Conservation (phyloP, 805 yeast species). For the Starmerella floricola region DNA sequence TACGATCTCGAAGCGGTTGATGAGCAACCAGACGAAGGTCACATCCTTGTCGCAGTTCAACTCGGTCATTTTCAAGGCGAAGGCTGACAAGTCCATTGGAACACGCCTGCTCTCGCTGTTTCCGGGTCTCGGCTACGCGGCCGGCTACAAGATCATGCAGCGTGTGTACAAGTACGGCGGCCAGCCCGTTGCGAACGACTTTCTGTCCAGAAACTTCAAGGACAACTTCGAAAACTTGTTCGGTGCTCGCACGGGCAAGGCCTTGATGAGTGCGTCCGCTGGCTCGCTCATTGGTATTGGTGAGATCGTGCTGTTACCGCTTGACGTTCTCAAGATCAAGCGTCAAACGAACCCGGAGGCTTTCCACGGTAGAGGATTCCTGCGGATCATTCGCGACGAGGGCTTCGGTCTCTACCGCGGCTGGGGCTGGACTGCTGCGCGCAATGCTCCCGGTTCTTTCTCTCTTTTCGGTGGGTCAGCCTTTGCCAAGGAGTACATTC, state of each 20-base stretch:
- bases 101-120: constrained; percentile 70
- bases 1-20: constrained; percentile 90
- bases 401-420: constrained; percentile 92
- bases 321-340: constrained; percentile 93
- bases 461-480: constrained; percentile 98
- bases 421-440: constrained; percentile 99
- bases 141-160: constrained; percentile 88
- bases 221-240: constrained; percentile 58
- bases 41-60: constrained; percentile 56
- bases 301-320: constrained; percentile 87
- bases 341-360: constrained; percentile 99
- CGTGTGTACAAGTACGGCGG: constrained; percentile 99
- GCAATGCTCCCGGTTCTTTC: constrained; percentile 98
- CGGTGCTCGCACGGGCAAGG: constrained; percentile 93
- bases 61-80: constrained; percentile 72
- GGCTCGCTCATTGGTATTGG: constrained; percentile 94
- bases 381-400: constrained; percentile 76
- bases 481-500: constrained; percentile 91
- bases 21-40: constrained; percentile 75
- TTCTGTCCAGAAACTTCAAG: constrained; percentile 61
- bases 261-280: constrained; percentile 92
- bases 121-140: constrained; percentile 98
- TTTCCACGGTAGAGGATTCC: constrained; percentile 95
- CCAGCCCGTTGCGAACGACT: constrained; percentile 96
- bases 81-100: constrained; percentile 58